phyloP scores from a whole-genome alignment of 768 basidiomycete genomes.

The Serendipita vermifera region DNA sequence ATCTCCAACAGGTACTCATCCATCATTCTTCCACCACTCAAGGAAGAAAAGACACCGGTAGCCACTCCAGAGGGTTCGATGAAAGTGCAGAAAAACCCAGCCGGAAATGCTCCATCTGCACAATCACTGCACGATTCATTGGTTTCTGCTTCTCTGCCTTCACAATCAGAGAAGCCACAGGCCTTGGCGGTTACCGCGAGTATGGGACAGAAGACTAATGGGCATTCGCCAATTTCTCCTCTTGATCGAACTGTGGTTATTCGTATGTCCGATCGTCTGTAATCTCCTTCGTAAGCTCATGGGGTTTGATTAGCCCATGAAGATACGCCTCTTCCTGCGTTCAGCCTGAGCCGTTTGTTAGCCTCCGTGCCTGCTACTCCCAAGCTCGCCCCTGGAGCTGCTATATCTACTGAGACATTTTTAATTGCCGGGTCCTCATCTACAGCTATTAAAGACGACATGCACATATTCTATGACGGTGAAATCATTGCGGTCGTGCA shows the following conservation, averaged over 20 bases:
- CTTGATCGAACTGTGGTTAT: background rate
- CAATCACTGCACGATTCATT: slow-evolving; percentile 2
- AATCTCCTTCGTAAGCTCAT: slow-evolving; percentile 1
- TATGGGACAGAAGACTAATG: too few relatives aligned
- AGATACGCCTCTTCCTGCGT: slow-evolving; percentile 33
- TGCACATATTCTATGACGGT: slow-evolving; percentile 54
- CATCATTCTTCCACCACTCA: slow-evolving; percentile 47
- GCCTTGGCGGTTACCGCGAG: too few relatives aligned
- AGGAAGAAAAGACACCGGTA: slow-evolving; percentile 52
- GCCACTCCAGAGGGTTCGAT: slow-evolving; percentile 44
- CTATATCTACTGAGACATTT: slow-evolving; percentile 65
- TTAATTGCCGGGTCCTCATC: slow-evolving; percentile 40
- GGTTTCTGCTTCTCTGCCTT: too few relatives aligned
- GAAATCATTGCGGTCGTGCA: slow-evolving; percentile 60
- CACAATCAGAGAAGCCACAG: too few relatives aligned
- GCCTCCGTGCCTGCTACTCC: background rate
- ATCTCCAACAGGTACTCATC: slow-evolving; percentile 56
- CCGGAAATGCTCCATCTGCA: background rate
- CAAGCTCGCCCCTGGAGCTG: slow-evolving; percentile 29
- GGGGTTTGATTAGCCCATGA: slow-evolving; percentile 24
- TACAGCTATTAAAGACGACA: slow-evolving; percentile 32
- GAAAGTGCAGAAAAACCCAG: slow-evolving; percentile 16
- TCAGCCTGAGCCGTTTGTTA: slow-evolving; percentile 29
- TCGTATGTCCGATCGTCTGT: background rate
- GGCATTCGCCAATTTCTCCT: background rate